phyloP scores from a whole-genome alignment of 345 rosid species.

The Hibiscus syriacus region DNA sequence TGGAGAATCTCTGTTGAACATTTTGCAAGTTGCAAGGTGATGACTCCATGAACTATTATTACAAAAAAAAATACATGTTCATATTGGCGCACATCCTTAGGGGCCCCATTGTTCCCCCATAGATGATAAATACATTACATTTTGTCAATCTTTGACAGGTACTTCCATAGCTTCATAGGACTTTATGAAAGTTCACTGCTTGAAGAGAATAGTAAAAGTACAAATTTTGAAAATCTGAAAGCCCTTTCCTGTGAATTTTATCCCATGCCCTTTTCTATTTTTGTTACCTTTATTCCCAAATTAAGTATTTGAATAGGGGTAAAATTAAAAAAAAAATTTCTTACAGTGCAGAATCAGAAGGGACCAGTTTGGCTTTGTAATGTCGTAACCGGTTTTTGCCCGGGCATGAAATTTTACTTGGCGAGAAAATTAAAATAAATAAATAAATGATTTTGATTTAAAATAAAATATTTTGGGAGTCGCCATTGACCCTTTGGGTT shows the following conservation, averaged over 20 bases:
- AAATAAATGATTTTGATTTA: too few relatives aligned
- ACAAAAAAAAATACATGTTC: neutral
- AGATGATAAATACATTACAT: neutral
- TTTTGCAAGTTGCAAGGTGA: neutral
- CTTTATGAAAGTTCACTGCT: neutral
- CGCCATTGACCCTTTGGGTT: too few relatives aligned
- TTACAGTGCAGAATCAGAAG: neutral
- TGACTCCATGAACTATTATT: neutral
- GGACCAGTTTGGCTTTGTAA: neutral
- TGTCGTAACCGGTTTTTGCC: too few relatives aligned
- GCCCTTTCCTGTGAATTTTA: neutral
- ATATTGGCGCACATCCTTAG: neutral
- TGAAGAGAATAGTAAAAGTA: neutral
- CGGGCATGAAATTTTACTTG: too few relatives aligned
- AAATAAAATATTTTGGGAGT: too few relatives aligned
- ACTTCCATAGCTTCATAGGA: neutral
- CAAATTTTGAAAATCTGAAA: neutral
- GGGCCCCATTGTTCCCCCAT: neutral
- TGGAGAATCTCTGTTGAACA: slow-evolving; percentile 4
- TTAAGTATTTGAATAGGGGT: neutral
- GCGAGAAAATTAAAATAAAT: too few relatives aligned
- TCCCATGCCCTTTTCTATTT: neutral
- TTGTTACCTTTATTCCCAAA: neutral
- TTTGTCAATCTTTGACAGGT: slow-evolving; percentile 2
- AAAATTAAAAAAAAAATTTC: neutral